Conservation (phyloP, 208 protist genomes). For the Leishmania tarentolae region DNA sequence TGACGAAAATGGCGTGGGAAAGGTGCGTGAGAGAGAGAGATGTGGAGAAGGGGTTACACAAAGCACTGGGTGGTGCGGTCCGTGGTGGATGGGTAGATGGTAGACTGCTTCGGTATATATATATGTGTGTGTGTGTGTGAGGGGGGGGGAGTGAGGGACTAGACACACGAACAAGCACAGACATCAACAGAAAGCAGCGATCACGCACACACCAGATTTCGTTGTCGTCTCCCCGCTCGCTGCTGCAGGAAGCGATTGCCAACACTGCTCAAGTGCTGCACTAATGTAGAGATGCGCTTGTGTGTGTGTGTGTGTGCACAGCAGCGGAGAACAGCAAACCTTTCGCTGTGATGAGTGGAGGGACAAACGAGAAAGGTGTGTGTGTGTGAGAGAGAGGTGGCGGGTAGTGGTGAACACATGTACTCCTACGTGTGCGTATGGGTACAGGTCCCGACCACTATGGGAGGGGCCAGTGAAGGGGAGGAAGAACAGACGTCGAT, state of each 20-base stretch:
- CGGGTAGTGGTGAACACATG: not conserved
- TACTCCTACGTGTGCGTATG: not conserved
- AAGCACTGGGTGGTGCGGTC: too few species aligned
- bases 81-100: too few species aligned
- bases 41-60: too few species aligned
- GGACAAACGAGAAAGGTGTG: not conserved
- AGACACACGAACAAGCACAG: conserved; percentile 1
- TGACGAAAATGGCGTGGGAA: too few species aligned
- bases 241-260: not conserved
- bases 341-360: not conserved
- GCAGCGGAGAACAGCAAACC: not conserved
- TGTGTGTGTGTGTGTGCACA: not conserved
- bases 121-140: not conserved
- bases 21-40: too few species aligned
- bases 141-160: not conserved
- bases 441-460: not conserved
- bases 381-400: not conserved
- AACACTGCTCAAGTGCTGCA: not conserved
- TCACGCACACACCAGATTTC: not conserved
- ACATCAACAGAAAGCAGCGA: not conserved
- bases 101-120: too few species aligned
- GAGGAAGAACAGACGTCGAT: not conserved
- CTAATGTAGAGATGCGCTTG: not conserved
- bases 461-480: not conserved
- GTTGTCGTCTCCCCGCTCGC: not conserved